Evolutionary conservation across 2,329 filamentous ascomycete genomes (phyloP), one percentile per base, ranked within the genome.

Genomic region (Parastagonospora avenae): DNA sequence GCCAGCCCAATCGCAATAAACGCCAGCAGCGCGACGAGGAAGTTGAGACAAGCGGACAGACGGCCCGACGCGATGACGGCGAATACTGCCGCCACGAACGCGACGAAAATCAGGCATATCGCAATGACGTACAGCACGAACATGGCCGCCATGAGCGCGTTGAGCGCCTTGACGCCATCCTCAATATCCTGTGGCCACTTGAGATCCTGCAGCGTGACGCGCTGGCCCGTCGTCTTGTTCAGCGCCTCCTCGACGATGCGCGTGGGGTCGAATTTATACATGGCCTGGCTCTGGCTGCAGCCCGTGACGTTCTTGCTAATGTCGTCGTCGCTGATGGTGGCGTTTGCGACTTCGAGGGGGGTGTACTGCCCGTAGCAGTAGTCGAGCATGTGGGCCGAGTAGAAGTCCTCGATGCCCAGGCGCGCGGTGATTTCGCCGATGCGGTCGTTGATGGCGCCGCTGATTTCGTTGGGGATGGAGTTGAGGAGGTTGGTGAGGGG

Each of bases 1-100:
- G 88, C 86, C 45, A 87, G 85, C 3, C 88, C 88, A 62, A 88
- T 80, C 10, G 85, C 74, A 6, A 84, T 35, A 54, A 85, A 83
- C 0, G 80, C 79, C n/a, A 84, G 62, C 36, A 76, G 63, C 14
- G 80, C 71, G 8, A 85, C 60, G 6, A 78, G 59, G 41, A 82
- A 73, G 60, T 85, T 84, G 39, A 80, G 58, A 15, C 79, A 71
- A 2, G 80, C 77, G n/a, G 77, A 72, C 15, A 82, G 59, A 1
- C 77, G 66, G 1, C 78, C 79, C 1, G 72, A 66, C 10, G 72
- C 54, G 56, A 84, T 75, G 45, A 83, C 52, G 2, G 76, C 76
- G 30, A 76, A 54, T 2, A 80, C 47, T 2, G 80, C 75, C 12
- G 74, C 67, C 15, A 85, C 30, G 7, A 86, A 74, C 0, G 77